Percentiles rank a stretch among this genome's conserved stretches.
phyloP scores from a whole-genome alignment of 257 asterid genomes.

The Nemophila menziesii region DNA sequence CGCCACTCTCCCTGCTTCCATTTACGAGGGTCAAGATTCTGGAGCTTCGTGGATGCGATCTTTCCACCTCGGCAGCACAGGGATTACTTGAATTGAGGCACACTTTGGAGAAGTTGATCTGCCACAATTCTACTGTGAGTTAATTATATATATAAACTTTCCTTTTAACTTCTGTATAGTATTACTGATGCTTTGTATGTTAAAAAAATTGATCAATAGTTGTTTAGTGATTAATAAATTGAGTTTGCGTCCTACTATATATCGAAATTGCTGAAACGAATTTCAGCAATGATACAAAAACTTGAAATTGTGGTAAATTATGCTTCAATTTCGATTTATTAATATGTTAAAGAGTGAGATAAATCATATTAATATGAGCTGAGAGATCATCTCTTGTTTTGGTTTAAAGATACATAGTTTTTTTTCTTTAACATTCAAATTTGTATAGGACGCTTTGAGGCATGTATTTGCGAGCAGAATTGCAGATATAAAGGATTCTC shows the following conservation, averaged over 20 bases:
- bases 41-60: conserved; percentile 92
- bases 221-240: background rate
- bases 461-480: conserved; percentile 90
- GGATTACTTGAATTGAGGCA: conserved; percentile 79
- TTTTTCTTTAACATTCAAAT: too few species aligned
- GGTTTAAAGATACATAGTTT: background rate
- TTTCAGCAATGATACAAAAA: too few species aligned
- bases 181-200: background rate
- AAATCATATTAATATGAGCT: background rate
- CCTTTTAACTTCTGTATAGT: background rate
- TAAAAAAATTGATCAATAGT: too few species aligned
- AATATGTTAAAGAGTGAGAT: background rate
- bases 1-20: conserved; percentile 61
- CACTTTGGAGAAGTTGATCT: conserved; percentile 83
- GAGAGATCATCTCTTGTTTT: background rate
- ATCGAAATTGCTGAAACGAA: background rate
- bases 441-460: conserved; percentile 64
- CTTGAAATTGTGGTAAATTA: background rate
- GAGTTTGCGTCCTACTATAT: background rate
- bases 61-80: conserved; percentile 69
- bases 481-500: conserved; percentile 73
- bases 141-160: background rate
- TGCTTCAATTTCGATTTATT: background rate
- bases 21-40: conserved; percentile 64
- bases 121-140: conserved; percentile 89